These are phyloP conservation scores for Phyllosticta citrichinensis DNA, from an alignment of 2,329 filamentous ascomycete genomes.

Conservation along the genomic window DNA sequence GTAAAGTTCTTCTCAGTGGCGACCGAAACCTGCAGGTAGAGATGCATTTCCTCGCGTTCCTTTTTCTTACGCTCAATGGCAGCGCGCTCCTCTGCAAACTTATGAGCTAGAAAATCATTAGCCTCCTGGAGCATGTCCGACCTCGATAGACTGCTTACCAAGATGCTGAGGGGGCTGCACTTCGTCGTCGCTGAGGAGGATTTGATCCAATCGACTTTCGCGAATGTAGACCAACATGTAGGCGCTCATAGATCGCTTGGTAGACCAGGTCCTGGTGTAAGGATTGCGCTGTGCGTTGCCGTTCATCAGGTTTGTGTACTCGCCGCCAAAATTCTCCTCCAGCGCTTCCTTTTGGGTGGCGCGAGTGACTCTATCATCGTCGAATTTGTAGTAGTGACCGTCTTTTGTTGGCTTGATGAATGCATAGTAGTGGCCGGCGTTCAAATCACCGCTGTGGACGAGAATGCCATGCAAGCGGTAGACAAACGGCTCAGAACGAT, in stretches of 20 bases:
- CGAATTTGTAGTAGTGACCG: constrained; percentile 92
- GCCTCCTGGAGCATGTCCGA: not conserved
- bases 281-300: constrained; percentile 51
- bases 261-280: constrained; percentile 53
- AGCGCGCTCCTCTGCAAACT: constrained; percentile 72
- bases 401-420: constrained; percentile 87
- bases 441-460: constrained; percentile 92
- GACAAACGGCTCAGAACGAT: constrained; percentile 77
- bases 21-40: constrained; percentile 78
- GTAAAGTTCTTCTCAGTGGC: constrained; percentile 75
- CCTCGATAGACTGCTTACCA: constrained; percentile 41
- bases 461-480: constrained; percentile 93
- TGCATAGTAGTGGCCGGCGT: constrained; percentile 96
- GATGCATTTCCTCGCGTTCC: constrained; percentile 86
- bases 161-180: constrained; percentile 76
- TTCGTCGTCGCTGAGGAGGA: constrained; percentile 66
- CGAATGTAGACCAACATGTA: constrained; percentile 99
- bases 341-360: constrained; percentile 84
- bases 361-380: constrained; percentile 94
- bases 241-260: constrained; percentile 69
- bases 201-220: constrained; percentile 71
- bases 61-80: constrained; percentile 67
- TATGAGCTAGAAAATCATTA: constrained; percentile 45
- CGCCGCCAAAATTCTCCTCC: constrained; percentile 94
- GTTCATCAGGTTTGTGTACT: constrained; percentile 53